Percentiles rank a stretch among this genome's conserved stretches.
phyloP scores from a whole-genome alignment of 306 rosid genomes.

The Alnus glutinosa region DNA sequence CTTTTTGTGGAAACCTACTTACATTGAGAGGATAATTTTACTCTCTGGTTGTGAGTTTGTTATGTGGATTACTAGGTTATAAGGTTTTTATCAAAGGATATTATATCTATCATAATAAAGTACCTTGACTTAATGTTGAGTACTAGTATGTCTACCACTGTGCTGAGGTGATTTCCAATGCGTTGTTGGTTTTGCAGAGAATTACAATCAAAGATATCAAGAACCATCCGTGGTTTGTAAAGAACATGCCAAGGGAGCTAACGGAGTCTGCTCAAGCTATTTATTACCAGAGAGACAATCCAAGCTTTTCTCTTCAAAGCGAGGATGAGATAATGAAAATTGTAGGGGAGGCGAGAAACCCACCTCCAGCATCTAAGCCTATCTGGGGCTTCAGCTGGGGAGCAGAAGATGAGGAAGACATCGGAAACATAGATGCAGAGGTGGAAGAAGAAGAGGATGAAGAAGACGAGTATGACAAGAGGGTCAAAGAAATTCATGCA shows the following conservation, averaged over 20 bases:
- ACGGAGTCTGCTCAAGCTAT: conserved; percentile 67
- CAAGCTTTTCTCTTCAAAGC: conserved; percentile 62
- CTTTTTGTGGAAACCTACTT: neutral
- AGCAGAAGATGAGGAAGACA: conserved; percentile 46
- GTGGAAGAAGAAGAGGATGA: conserved; percentile 52
- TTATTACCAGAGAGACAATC: conserved; percentile 66
- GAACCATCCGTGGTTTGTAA: conserved; percentile 82
- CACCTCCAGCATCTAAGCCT: conserved; percentile 55
- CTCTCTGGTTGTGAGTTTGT: neutral
- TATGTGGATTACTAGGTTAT: neutral
- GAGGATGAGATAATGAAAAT: conserved; percentile 73
- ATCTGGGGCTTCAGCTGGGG: conserved; percentile 68
- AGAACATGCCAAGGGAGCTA: conserved; percentile 82
- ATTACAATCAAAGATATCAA: conserved; percentile 68
- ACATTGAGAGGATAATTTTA: too few relatives aligned
- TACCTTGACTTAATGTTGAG: conserved; percentile 11
- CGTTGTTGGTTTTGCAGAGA: conserved; percentile 50
- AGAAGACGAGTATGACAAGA: conserved; percentile 68
- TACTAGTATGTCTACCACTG: conserved; percentile 6
- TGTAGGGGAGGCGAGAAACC: conserved; percentile 74
- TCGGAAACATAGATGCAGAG: conserved; percentile 45
- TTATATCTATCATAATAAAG: neutral
- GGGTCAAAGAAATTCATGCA: conserved; percentile 70
- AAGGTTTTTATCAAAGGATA: neutral
- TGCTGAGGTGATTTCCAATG: conserved; percentile 23